Conservation (phyloP, 768 basidiomycete genomes). For the Rhizopogon salebrosus region DNA sequence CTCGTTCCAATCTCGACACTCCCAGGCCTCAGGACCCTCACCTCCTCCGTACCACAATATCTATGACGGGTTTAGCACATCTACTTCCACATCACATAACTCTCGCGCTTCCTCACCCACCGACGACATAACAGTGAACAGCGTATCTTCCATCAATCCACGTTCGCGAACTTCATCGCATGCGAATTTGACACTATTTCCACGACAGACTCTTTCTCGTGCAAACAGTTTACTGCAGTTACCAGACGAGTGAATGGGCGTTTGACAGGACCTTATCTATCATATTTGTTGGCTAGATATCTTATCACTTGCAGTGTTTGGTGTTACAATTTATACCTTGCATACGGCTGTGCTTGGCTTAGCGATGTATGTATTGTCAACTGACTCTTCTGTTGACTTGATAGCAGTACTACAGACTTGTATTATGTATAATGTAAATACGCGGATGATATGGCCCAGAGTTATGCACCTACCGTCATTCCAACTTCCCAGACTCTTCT, state of each 20-base stretch:
- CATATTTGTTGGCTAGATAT: not conserved
- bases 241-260: not conserved
- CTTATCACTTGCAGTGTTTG: not conserved
- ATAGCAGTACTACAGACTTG: too few species aligned
- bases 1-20: not conserved
- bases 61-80: constrained; percentile 22
- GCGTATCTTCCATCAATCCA: constrained; percentile 32
- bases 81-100: constrained; percentile 27
- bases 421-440: too few species aligned
- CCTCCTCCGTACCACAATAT: constrained; percentile 14
- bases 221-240: constrained; percentile 21
- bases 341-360: not conserved
- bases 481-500: too few species aligned
- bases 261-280: not conserved
- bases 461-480: too few species aligned
- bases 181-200: constrained; percentile 51
- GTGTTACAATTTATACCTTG: not conserved
- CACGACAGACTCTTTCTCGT: constrained; percentile 39
- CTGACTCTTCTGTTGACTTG: not conserved
- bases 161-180: constrained; percentile 68
- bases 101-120: constrained; percentile 28
- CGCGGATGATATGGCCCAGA: too few species aligned
- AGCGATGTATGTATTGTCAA: not conserved
- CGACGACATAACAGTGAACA: constrained; percentile 21
- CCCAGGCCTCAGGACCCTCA: constrained; percentile 9